Conservation (phyloP, 768 basidiomycete genomes). For the Hericium alpestre region DNA sequence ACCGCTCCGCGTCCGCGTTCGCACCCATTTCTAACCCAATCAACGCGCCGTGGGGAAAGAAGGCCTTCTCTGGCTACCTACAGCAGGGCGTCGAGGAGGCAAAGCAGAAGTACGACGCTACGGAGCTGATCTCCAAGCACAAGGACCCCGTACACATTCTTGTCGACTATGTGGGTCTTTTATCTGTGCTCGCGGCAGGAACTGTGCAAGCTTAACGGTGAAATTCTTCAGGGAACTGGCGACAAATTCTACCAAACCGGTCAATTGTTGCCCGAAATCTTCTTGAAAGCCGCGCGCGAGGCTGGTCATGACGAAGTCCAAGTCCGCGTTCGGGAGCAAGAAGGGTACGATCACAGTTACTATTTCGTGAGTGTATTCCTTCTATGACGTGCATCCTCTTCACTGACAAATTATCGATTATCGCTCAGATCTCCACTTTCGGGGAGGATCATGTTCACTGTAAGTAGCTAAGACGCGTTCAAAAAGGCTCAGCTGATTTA, state of each 20-base stretch:
- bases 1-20: constrained; percentile 84
- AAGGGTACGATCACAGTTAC: constrained; percentile 83
- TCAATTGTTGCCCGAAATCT: constrained; percentile 86
- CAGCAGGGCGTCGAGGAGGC: constrained; percentile 70
- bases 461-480: constrained; percentile 26
- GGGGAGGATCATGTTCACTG: constrained; percentile 84
- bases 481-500: constrained; percentile 1
- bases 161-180: constrained; percentile 65
- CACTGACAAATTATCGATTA: neutral
- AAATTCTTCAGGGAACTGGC: constrained; percentile 45
- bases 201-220: neutral
- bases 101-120: constrained; percentile 67
- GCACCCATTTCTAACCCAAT: constrained; percentile 80
- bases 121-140: constrained; percentile 58
- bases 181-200: neutral
- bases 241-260: constrained; percentile 80
- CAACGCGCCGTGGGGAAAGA: constrained; percentile 82
- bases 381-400: neutral
- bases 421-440: constrained; percentile 73
- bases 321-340: constrained; percentile 69
- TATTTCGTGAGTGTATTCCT: constrained; percentile 52
- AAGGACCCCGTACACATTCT: constrained; percentile 66
- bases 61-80: constrained; percentile 84
- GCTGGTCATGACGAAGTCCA: constrained; percentile 64
- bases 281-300: constrained; percentile 66